Percentiles rank a stretch among this genome's conserved stretches.
These are phyloP conservation scores for Pseudocercospora vitis DNA, from an alignment of 2,329 filamentous ascomycete species.

Conservation along the genomic window DNA sequence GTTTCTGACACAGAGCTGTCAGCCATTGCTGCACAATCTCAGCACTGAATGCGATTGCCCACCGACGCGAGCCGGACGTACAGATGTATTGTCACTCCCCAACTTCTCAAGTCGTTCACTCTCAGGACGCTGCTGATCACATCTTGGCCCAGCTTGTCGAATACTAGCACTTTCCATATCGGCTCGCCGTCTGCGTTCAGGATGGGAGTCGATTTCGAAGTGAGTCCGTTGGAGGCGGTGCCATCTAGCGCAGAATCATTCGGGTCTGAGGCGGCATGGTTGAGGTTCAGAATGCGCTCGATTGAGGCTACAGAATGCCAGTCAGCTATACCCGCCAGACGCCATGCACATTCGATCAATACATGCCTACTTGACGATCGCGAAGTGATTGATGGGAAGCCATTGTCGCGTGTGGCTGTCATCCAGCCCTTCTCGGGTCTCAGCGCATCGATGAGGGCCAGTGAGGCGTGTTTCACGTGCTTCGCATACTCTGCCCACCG, in stretches of 20 bases:
- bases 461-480: too few species aligned
- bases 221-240: constrained; percentile 60
- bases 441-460: constrained; percentile 30
- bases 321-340: constrained; percentile 14
- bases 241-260: constrained; percentile 63
- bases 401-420: constrained; percentile 48
- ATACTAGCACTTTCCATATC: constrained; percentile 96
- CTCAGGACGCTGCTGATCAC: constrained; percentile 94
- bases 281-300: constrained; percentile 93
- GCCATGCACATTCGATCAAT: constrained; percentile 26
- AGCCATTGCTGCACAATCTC: constrained; percentile 35
- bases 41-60: constrained; percentile 27
- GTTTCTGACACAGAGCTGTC: constrained; percentile 55
- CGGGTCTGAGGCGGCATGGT: constrained; percentile 63
- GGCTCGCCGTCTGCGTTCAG: constrained; percentile 85
- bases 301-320: constrained; percentile 72
- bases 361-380: constrained; percentile 70
- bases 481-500: too few species aligned
- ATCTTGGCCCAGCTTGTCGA: constrained; percentile 87
- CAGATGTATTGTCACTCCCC: constrained; percentile 97
- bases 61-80: constrained; percentile 45
- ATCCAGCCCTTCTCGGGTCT: constrained; percentile 29
- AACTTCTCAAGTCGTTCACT: constrained; percentile 86
- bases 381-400: constrained; percentile 61
- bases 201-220: constrained; percentile 72